Base-by-base conservation (phyloP, 805 yeast genomes). In the Kodamaea neixiangensis region DNA sequence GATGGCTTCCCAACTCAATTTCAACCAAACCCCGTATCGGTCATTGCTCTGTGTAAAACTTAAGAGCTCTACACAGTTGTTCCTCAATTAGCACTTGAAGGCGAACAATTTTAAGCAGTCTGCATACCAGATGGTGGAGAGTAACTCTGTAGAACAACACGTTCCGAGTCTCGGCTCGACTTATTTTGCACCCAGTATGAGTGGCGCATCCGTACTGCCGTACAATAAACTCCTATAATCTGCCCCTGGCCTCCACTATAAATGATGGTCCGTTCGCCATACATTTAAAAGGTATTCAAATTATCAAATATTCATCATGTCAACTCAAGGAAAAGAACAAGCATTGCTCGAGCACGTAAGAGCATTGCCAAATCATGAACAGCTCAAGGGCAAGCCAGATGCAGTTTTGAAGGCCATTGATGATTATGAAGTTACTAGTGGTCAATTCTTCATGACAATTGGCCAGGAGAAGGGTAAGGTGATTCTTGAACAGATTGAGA, bases 361-460 rank as follows among this genome's bases (percentile, higher is more conserved):
- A 25, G 46, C 52, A 3, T 55, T 63, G 33, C 69, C 72, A 11
- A 46, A 61, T 31, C 48, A 62, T n/a, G 65, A 62, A 2, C 19
- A 48, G 2, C 44, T 68, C 14, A 56, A 59, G 46, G 70, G 70
- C 3, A 51, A 65, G n/a, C 76, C 77, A 1, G 60, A 59, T 19
- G 58, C 59, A 35, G 67, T 73, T 1, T 57, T 72, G 17, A 56
- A 60, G 14, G 54, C 57, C n/a, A 69, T 69, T 45, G 73, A 70
- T 29, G 66, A 64, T 2, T 64, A 57, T 39, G 50, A 59, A 13
- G 47, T 40, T 15, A 46, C 45, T 5, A 42, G 38, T 5, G 60
- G 57, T 2, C 19, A 19, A 7, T 44, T 35, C 11, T 58, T 67
- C 45, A 71, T 71, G 75, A 65, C 54, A 20, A 58, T 70, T n/a